phyloP scores from a whole-genome alignment of 768 basidiomycete genomes.

The Russula foetens region DNA sequence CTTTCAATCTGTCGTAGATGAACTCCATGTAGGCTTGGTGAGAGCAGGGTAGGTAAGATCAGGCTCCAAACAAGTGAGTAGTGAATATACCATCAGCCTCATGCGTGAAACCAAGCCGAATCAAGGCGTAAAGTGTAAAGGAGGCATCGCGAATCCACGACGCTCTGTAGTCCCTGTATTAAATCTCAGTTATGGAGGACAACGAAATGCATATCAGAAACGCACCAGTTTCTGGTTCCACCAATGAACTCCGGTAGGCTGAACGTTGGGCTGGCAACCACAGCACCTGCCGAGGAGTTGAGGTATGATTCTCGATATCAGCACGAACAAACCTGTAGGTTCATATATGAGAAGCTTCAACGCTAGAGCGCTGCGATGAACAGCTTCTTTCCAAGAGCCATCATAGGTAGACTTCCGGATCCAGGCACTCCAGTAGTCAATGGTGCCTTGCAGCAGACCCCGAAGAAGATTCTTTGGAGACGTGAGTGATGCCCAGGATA shows the following conservation, averaged over 20 bases:
- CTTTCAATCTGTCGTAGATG: constrained; percentile 72
- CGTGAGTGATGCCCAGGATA: not conserved
- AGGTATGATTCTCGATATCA: not conserved
- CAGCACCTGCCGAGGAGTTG: constrained; percentile 50
- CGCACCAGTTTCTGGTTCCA: constrained; percentile 80
- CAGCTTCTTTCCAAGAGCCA: constrained; percentile 94
- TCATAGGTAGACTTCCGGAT: constrained; percentile 82
- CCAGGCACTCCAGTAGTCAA: constrained; percentile 83
- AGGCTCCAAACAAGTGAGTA: not conserved
- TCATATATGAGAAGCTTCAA: constrained; percentile 90
- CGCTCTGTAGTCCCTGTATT: constrained; percentile 35
- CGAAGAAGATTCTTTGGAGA: constrained; percentile 44
- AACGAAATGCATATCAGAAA: not conserved
- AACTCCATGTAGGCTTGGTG: constrained; percentile 79
- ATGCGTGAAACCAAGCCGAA: constrained; percentile 88
- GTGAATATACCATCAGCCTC: constrained; percentile 70
- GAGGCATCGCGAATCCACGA: constrained; percentile 95
- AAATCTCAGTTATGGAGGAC: not conserved
- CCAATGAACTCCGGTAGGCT: constrained; percentile 89
- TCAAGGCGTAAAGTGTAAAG: constrained; percentile 91
- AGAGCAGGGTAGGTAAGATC: constrained; percentile 5
- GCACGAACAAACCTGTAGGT: constrained; percentile 53
- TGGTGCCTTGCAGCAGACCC: constrained; percentile 57
- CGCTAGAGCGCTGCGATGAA: constrained; percentile 87
- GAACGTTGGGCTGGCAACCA: constrained; percentile 94